Evolutionary conservation across 2,329 filamentous ascomycete species (phyloP).

Genomic region (Pseudogymnoascus sp.): DNA sequence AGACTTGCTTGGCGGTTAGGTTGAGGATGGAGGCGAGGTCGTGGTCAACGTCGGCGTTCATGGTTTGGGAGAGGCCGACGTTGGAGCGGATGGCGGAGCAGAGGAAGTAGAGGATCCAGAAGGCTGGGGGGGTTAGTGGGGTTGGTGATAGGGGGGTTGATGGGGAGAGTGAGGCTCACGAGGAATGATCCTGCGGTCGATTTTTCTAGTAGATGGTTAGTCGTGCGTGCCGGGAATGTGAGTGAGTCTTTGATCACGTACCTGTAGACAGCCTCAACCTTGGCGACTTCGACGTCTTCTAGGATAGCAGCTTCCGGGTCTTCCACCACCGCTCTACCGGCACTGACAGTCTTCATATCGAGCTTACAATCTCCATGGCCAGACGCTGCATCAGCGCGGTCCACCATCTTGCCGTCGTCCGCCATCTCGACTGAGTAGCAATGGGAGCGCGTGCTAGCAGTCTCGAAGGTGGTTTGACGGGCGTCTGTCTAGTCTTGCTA

Average conservation of each 20-base stretch:
- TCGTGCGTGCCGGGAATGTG: not conserved
- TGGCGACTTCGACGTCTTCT: slow-evolving; percentile 22
- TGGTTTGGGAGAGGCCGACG: slow-evolving; percentile 88
- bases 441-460: slow-evolving; percentile 27
- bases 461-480: slow-evolving; percentile 2
- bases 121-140: slow-evolving; percentile 42
- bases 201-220: slow-evolving; percentile 30
- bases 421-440: slow-evolving; percentile 24
- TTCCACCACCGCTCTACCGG: not conserved
- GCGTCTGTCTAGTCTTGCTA: not conserved
- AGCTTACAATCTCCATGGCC: not conserved
- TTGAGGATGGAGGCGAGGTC: slow-evolving; percentile 65
- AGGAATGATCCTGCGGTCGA: slow-evolving; percentile 50
- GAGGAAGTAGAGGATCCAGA: slow-evolving; percentile 86
- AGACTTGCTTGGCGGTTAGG: slow-evolving; percentile 67
- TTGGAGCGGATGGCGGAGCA: slow-evolving; percentile 89
- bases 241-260: slow-evolving; percentile 17
- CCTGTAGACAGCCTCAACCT: slow-evolving; percentile 31
- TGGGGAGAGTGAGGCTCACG: slow-evolving; percentile 21
- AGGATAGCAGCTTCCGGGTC: slow-evolving; percentile 9
- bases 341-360: not conserved
- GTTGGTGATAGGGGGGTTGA: not conserved
- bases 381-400: not conserved
- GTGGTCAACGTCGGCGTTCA: slow-evolving; percentile 66
- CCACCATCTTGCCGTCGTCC: slow-evolving; percentile 11